Conservation (phyloP, 805 yeast genomes). For the Metschnikowia drakensbergensis region DNA sequence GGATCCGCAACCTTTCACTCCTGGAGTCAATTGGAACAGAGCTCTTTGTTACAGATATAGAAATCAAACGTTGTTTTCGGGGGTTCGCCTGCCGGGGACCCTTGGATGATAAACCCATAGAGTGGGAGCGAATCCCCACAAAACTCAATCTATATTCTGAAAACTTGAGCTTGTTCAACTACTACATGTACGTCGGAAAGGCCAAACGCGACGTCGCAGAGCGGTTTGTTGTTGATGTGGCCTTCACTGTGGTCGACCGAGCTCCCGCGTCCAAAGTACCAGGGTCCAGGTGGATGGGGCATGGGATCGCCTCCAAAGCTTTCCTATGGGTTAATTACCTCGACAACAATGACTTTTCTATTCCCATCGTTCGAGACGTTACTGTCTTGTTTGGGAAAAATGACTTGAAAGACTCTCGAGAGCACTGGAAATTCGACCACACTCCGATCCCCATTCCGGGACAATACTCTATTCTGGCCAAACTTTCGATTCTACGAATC, state of each 20-base stretch:
- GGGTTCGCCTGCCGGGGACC: constrained; percentile 16
- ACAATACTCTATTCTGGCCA: constrained; percentile 13
- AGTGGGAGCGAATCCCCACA: constrained; percentile 13
- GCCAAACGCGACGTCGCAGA: constrained; percentile 7
- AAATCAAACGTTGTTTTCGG: constrained; percentile 13
- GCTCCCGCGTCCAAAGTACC: constrained; percentile 5
- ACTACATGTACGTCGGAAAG: constrained; percentile 17
- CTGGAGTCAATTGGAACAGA: constrained; percentile 11
- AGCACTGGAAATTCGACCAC: constrained; percentile 22
- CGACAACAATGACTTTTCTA: constrained; percentile 9
- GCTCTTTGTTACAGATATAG: constrained; percentile 14
- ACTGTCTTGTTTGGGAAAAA: constrained; percentile 29
- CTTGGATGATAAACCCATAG: neutral
- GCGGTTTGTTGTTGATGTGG: constrained; percentile 12
- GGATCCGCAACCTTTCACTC: constrained; percentile 8
- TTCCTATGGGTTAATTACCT: constrained; percentile 15
- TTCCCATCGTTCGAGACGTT: constrained; percentile 22
- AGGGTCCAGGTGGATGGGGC: constrained; percentile 10
- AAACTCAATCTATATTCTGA: constrained; percentile 15
- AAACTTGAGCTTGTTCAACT: constrained; percentile 11
- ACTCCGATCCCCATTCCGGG: constrained; percentile 17
- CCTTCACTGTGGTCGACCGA: constrained; percentile 7
- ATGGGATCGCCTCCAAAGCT: constrained; percentile 6
- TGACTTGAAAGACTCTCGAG: constrained; percentile 29
- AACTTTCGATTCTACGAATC: constrained; percentile 22